Evolutionary conservation across 345 rosid genomes (phyloP).

Genomic region (Isatis tinctoria): DNA sequence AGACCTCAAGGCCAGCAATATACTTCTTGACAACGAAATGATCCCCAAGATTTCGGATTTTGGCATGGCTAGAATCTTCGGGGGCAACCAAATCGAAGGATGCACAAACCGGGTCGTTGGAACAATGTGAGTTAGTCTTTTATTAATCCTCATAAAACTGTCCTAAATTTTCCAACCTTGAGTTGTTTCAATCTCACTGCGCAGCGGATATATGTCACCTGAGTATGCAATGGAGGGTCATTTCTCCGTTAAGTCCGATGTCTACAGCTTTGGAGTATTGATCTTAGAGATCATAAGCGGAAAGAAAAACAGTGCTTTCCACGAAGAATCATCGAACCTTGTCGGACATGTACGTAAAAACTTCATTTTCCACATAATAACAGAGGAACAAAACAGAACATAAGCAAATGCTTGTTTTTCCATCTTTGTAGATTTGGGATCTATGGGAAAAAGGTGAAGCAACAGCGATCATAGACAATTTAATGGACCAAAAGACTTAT

Average conservation of each 20-base stretch:
- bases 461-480: slow-evolving; percentile 32
- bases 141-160: not conserved
- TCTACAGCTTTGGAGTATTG: slow-evolving; percentile 32
- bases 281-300: slow-evolving; percentile 29
- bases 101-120: slow-evolving; percentile 22
- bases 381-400: not conserved
- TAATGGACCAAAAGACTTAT: slow-evolving; percentile 20
- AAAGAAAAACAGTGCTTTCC: slow-evolving; percentile 16
- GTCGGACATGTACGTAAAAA: slow-evolving; percentile 18
- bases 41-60: slow-evolving; percentile 32
- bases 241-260: slow-evolving; percentile 18
- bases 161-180: not conserved
- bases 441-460: slow-evolving; percentile 41
- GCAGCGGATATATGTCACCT: slow-evolving; percentile 31
- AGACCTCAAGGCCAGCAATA: slow-evolving; percentile 33
- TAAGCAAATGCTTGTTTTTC: not conserved
- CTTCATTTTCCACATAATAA: not conserved
- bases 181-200: not conserved
- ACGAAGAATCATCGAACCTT: slow-evolving; percentile 12
- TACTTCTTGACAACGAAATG: slow-evolving; percentile 33
- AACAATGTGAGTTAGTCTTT: slow-evolving; percentile 26
- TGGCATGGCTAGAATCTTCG: slow-evolving; percentile 31
- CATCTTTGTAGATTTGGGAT: slow-evolving; percentile 49
- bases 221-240: slow-evolving; percentile 33
- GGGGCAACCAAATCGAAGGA: slow-evolving; percentile 25